Percentiles rank a stretch among this genome's conserved stretches.
phyloP scores from a whole-genome alignment of 805 yeast species.

The Kluyveromyces aestuarii region DNA sequence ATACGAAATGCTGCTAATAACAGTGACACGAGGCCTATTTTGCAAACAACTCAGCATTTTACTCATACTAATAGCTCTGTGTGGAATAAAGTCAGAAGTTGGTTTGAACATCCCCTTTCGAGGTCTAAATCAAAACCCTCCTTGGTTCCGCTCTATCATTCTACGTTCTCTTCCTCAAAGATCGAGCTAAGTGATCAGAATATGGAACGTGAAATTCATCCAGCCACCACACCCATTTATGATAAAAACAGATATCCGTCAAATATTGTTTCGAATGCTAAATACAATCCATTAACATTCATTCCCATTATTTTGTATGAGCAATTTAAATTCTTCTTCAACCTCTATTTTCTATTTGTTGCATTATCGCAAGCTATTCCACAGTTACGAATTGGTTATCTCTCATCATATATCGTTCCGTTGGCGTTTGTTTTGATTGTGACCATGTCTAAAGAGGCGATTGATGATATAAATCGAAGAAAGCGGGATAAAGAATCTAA shows the following conservation, averaged over 20 bases:
- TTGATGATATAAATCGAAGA: constrained; percentile 86
- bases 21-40: neutral
- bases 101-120: neutral
- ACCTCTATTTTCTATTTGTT: constrained; percentile 81
- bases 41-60: neutral
- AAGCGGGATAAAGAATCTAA: constrained; percentile 87
- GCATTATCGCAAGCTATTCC: constrained; percentile 92
- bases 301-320: constrained; percentile 85
- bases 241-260: constrained; percentile 38
- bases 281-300: constrained; percentile 81
- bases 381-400: constrained; percentile 81
- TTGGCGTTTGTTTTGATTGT: constrained; percentile 85
- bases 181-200: constrained; percentile 23
- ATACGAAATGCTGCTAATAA: constrained; percentile 1
- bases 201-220: constrained; percentile 35
- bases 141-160: neutral
- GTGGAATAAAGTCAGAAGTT: constrained; percentile 10
- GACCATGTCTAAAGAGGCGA: constrained; percentile 92
- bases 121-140: neutral
- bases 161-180: constrained; percentile 3
- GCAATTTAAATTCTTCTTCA: constrained; percentile 95
- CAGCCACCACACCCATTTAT: constrained; percentile 32
- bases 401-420: constrained; percentile 90
- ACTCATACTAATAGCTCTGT: constrained; percentile 1
- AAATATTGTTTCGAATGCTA: constrained; percentile 88